A percentile compares a stretch with the other conserved stretches of the same genome.
Evolutionary conservation across 495 filamentous ascomycete species (phyloP).

Genomic region (Articulospora tetracladia): DNA sequence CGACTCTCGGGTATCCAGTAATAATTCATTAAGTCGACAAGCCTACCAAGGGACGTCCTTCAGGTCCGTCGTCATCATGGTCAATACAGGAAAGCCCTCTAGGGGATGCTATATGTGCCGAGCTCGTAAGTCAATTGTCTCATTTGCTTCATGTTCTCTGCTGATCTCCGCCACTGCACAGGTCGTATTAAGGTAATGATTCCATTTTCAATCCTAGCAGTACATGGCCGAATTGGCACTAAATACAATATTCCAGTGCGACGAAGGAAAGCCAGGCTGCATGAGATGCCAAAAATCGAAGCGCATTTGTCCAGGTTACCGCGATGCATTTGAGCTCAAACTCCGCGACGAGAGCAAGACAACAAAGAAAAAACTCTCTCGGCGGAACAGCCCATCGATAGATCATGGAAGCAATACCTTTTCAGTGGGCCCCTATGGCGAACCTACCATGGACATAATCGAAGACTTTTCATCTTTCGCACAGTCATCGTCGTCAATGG

Average conservation of each 20-base stretch:
- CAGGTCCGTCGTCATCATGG: conserved; percentile 49
- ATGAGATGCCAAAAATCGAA: conserved; percentile 64
- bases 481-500: not conserved
- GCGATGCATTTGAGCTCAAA: conserved; percentile 62
- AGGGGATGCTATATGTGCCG: conserved; percentile 70
- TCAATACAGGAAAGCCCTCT: conserved; percentile 70
- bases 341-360: conserved; percentile 60
- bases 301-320: conserved; percentile 63
- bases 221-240: no score
- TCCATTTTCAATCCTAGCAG: no score
- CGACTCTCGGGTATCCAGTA: no score
- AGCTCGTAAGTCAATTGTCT: conserved; percentile 22
- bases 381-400: conserved; percentile 1
- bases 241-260: no score
- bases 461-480: not conserved
- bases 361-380: conserved; percentile 43
- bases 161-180: conserved; percentile 27
- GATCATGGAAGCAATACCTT: conserved; percentile 14
- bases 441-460: not conserved
- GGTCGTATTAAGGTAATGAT: conserved; percentile 60
- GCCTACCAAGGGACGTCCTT: no score
- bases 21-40: no score
- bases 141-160: not conserved
- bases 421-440: not conserved
- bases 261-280: conserved; percentile 63